Evolutionary conservation across 2,329 filamentous ascomycete genomes (phyloP).

Genomic region (Microdochium paspali): DNA sequence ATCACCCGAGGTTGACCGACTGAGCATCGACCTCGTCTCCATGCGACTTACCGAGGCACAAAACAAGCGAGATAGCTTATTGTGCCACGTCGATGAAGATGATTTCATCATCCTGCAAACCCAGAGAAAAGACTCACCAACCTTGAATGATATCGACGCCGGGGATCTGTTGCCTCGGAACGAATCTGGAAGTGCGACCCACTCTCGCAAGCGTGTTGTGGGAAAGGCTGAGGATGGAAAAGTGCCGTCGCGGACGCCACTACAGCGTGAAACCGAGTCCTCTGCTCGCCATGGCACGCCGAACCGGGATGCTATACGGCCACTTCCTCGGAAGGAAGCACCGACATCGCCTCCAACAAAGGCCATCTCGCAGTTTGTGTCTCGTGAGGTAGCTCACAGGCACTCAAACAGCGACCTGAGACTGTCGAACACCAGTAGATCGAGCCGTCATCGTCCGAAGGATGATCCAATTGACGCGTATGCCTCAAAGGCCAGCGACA

Average conservation of each 20-base stretch:
- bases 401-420: not conserved
- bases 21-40: constrained; percentile 12
- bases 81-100: constrained; percentile 15
- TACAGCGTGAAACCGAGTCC: not conserved
- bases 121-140: not conserved
- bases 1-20: constrained; percentile 10
- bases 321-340: not conserved
- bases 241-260: not conserved
- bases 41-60: constrained; percentile 10
- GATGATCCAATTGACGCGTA: not conserved
- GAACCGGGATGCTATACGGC: not conserved
- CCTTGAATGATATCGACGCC: not conserved
- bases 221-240: not conserved
- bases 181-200: not conserved
- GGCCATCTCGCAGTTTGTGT: not conserved
- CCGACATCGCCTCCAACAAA: not conserved
- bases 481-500: not conserved
- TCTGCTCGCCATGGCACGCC: not conserved
- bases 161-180: not conserved
- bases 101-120: constrained; percentile 10
- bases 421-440: not conserved
- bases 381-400: not conserved
- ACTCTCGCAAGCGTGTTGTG: not conserved
- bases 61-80: constrained; percentile 10
- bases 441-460: not conserved